A percentile compares a stretch with the other conserved stretches of the same genome.
Conservation (phyloP, 148 eudicot genomes). For the Rhododendron williamsianum region DNA sequence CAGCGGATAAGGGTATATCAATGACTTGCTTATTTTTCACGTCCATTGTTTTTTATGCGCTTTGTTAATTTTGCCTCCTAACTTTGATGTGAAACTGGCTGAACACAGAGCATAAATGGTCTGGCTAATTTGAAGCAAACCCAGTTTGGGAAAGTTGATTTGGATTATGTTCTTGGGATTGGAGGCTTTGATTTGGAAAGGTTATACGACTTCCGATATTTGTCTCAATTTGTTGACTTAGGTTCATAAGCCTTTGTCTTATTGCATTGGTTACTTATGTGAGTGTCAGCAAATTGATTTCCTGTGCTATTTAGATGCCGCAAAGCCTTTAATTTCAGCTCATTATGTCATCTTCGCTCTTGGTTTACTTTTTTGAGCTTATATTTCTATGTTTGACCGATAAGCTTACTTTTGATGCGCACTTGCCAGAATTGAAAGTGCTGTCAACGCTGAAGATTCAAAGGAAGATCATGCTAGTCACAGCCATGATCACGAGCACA, state of each 20-base stretch:
- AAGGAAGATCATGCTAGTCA: constrained; percentile 61
- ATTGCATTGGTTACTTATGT: background rate
- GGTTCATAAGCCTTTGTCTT: background rate
- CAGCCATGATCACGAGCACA: constrained; percentile 46
- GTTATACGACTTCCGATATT: constrained; percentile 27
- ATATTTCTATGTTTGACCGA: background rate
- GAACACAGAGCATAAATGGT: constrained; percentile 64
- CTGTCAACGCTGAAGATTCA: constrained; percentile 58
- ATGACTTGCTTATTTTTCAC: background rate
- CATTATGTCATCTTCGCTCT: background rate
- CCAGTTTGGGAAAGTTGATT: constrained; percentile 78
- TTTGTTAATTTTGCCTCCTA: background rate
- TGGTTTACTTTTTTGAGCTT: background rate
- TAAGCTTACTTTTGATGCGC: constrained; percentile 17
- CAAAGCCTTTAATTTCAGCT: background rate
- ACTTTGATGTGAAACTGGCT: background rate
- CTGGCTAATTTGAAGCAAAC: constrained; percentile 77
- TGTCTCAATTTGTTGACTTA: background rate
- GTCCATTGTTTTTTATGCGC: background rate
- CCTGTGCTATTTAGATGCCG: background rate
- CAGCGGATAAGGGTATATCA: constrained; percentile 72
- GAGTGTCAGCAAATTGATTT: background rate
- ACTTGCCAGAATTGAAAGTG: constrained; percentile 80
- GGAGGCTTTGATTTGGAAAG: constrained; percentile 99
- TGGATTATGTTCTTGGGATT: constrained; percentile 95